Base-by-base conservation (phyloP, 805 yeast genomes). In the Lipomyces sp. region DNA sequence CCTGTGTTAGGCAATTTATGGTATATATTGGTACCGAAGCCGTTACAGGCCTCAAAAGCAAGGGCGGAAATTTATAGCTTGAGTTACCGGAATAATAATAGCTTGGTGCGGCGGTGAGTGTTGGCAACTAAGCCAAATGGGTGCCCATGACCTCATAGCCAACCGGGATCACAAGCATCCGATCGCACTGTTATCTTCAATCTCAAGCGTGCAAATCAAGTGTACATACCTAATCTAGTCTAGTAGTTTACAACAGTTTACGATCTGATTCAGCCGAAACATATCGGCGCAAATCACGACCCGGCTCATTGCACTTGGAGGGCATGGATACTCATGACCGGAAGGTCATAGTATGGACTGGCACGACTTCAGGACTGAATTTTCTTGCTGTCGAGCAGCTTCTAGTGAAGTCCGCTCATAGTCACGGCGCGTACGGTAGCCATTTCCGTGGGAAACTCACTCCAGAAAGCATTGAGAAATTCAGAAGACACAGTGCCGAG, bases 291-390 rank as follows among this genome's bases (percentile, higher is more conserved):
- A 24, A 24, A 24, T 24, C 24, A 24, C 24, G 24, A 24, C 24
- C 24, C 24, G 24, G 48, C 29, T 42, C 24, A n/a, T 6, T 42
- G 48, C 24, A 42, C 6, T 10, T 30, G 33, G 42, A n/a, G 29
- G 15, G 24, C 24, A 59, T 79, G 79, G 34, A 72, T 71, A 8
- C 65, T 32, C 24, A 72, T 69, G 34, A 73, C 74, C 56, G 75
- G 67, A 48, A 56, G 30, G 39, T 68, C 42, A 63, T 68, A 29
- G 65, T 68, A 18, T 68, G 66, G 65, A 67, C 71, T 3, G 71
- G 71, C 56, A 53, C 71, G 4, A 62, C 71, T 5, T 57, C 71
- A 5, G 71, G 71, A 7, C 57, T 65, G 54, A 42, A 60, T 10
- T 59, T 37, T 15, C 39, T 62, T n/a, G 69, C 69, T 6, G 55